Conservation (phyloP, 345 rosid species). For the Gossypium ekmanianum region DNA sequence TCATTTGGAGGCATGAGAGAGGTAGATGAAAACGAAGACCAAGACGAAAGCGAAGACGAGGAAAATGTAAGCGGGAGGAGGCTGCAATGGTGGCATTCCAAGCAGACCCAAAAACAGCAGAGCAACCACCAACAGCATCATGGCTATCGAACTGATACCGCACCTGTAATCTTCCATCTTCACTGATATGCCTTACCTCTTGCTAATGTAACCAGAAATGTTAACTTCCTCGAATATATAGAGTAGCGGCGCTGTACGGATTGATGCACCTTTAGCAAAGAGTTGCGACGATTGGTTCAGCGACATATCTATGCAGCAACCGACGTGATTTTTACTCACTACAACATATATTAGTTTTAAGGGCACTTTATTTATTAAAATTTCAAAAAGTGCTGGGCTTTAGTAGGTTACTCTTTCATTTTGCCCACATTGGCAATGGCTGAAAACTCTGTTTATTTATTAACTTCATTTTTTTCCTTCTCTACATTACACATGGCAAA, state of each 20-base stretch:
- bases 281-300: neutral
- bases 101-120: constrained; percentile 25
- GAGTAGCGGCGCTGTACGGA: neutral
- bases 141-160: constrained; percentile 22
- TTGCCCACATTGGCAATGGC: too few relatives aligned
- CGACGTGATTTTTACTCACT: neutral
- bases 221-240: neutral
- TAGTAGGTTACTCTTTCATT: too few relatives aligned
- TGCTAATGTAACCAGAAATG: neutral
- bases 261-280: neutral
- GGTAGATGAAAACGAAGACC: neutral
- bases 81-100: constrained; percentile 28
- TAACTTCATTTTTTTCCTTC: too few relatives aligned
- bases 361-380: too few relatives aligned
- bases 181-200: neutral
- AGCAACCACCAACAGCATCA: constrained; percentile 27
- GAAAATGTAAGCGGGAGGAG: constrained; percentile 27
- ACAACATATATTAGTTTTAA: too few relatives aligned
- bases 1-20: too few relatives aligned
- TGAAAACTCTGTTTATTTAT: too few relatives aligned
- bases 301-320: neutral
- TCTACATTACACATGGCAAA: too few relatives aligned
- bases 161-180: constrained; percentile 26
- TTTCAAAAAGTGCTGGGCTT: too few relatives aligned
- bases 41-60: constrained; percentile 25